Evolutionary conservation across 345 rosid genomes (phyloP), one percentile per base, ranked within the genome.

Genomic region (Acer saccharum): DNA sequence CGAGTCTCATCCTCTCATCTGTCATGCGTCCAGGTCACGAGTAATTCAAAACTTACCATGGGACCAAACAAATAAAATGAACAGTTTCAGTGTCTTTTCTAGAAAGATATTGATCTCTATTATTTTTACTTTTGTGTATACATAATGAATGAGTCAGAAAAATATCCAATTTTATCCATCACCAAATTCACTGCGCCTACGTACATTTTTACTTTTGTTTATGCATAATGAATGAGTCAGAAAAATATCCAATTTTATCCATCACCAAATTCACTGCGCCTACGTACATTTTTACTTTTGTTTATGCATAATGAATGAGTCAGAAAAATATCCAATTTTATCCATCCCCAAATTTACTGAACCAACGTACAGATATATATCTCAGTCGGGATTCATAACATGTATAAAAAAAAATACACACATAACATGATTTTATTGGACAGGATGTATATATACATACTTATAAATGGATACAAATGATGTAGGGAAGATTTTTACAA

Each of bases 131-230:
- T 55, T 17, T 70, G 13, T 14, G 39, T 29, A 50, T 23, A 4
- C 61, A 4, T 35, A 6, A 23, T 46, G n/a, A 39, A 10, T 7
- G 64, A 16, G 16, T 27, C 25, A 52, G 23, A 63, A 71, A 55
- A 54, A 71, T 32, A 71, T 71, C 74, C 9, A 71, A 71, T 55
- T 29, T 55, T 55, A 71, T 5, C 74, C 48, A 27, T 25, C 74
- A 8, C 23, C 41, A 48, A 12, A 35, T 27, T 50, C 55, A 50
- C 55, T 50, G 55, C 14, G 12, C 54, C 4, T 13, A 48, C 35
- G 44, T 6, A 6, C 3, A 41, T 41, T 57, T 57, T 18, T n/a
- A 18, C 23, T 57, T 55, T 17, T 70, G 13, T 23, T 20, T 29
- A 25, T 23, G 12, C 61, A 4, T 35, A 6, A 23, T 46, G n/a